Conservation (phyloP, 176 grass and related monocot genomes). For the Oryza meridionalis region DNA sequence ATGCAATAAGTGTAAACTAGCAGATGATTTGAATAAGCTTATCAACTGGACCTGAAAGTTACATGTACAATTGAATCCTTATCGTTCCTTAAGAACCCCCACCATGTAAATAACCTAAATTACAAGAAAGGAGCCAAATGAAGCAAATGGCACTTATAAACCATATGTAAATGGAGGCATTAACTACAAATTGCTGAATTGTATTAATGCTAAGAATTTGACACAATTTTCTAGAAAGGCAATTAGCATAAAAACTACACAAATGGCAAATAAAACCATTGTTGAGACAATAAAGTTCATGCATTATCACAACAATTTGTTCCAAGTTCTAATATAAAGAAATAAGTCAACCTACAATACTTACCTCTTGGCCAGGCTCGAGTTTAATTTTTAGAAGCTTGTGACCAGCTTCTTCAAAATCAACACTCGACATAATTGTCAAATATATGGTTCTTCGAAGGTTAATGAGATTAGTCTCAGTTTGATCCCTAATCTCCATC, state of each 20-base stretch:
- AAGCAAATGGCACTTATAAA: too few relatives aligned
- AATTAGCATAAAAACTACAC: background rate
- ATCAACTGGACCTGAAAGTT: background rate
- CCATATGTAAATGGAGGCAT: background rate
- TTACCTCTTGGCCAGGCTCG: slow-evolving; percentile 97
- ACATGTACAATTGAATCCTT: background rate
- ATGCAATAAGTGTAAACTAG: too few relatives aligned
- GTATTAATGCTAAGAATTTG: background rate
- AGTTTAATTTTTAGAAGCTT: slow-evolving; percentile 98
- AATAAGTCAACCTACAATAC: slow-evolving; percentile 1
- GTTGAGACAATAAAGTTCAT: background rate
- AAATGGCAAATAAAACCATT: slow-evolving; percentile 2
- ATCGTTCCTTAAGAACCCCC: too few relatives aligned
- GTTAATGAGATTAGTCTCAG: slow-evolving; percentile 91
- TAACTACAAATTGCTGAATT: background rate
- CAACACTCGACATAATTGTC: slow-evolving; percentile 98
- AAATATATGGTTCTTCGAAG: slow-evolving; percentile 96
- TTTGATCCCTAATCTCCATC: slow-evolving; percentile 93
- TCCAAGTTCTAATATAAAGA: background rate
- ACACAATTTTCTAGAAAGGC: background rate
- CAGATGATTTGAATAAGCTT: too few relatives aligned
- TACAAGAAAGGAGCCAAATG: too few relatives aligned
- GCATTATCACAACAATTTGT: background rate
- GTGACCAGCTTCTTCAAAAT: slow-evolving; percentile 99
- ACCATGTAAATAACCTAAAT: too few relatives aligned